Evolutionary conservation across 176 grass and related monocot species (phyloP), one percentile per base, ranked within the genome.

Genomic region (Aegilops umbellulata): DNA sequence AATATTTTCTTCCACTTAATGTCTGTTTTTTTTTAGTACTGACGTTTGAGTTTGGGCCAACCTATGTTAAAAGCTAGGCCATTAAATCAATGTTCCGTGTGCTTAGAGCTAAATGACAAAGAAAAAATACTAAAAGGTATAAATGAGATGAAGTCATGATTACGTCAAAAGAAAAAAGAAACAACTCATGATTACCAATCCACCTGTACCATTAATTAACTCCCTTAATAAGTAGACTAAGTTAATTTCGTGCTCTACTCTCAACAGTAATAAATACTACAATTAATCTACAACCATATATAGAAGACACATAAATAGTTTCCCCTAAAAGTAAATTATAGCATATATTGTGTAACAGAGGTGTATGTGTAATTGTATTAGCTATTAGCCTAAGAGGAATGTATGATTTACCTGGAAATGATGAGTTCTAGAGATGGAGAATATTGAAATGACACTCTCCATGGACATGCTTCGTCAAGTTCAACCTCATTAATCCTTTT

Each of bases 401-500:
- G 57, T n/a, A 63, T 17, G 57, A 4, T 70, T 78, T 74, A 95
- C 95, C 93, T 97, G 93, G 77, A 95, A 93, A 93, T 97, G 72
- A 12, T 83, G 83, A 84, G 91, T 95, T 81, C 83, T 88, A 76
- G 91, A 95, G 78, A 95, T 93, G 82, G 91, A 95, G 79, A 97
- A 95, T 90, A 95, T 93, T 86, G 95, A 88, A 86, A 95, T 93
- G 69, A 95, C 91, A 92, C 17, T 57, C 19, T 57, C 53, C 53
- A 57, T 22, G 19, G 53, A 57, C 19, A 57, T 22, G 19, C 53
- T 97, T 97, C 94, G 74, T 97, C 94, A 74, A 97, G 92, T 90
- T 97, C 90, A 20, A 86, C 85, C 67, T 95, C 95, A 31, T 95
- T 93, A 91, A 93, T 92, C 80, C 91, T 85, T 86, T 97, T 82